Percentiles rank a stretch among this genome's conserved stretches.
Conservation (phyloP, 108 stramenopile species). For the Fistulifera pelliculosa region DNA sequence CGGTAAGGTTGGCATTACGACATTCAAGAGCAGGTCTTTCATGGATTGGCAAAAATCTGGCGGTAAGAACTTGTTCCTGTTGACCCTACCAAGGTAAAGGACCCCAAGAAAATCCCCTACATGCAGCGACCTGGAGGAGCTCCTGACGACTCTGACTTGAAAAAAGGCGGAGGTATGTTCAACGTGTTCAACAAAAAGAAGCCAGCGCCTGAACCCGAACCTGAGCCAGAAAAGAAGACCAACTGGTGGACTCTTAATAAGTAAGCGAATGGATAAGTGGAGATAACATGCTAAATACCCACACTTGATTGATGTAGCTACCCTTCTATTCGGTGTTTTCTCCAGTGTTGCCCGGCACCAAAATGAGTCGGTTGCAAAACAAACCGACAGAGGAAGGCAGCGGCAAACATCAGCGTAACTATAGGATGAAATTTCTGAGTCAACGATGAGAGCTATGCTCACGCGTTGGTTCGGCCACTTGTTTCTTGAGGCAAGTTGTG, state of each 20-base stretch:
- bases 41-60: conserved; percentile 82
- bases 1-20: conserved; percentile 71
- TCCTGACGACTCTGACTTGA: conserved; percentile 69
- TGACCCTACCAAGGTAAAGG: conserved; percentile 69
- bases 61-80: conserved; percentile 83
- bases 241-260: conserved; percentile 77
- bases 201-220: conserved; percentile 38
- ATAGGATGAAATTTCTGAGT: too few species aligned
- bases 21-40: conserved; percentile 74
- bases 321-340: too few species aligned
- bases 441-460: too few species aligned
- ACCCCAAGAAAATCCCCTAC: conserved; percentile 71
- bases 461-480: too few species aligned
- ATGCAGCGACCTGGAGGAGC: conserved; percentile 80
- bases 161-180: conserved; percentile 27
- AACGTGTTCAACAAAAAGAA: conserved; percentile 37
- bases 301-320: too few species aligned
- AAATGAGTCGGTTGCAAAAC: too few species aligned
- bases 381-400: too few species aligned
- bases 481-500: too few species aligned
- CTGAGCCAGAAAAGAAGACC: conserved; percentile 50
- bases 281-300: too few species aligned
- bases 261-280: neutral
- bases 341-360: too few species aligned
- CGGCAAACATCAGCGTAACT: too few species aligned